A percentile compares a stretch with the other conserved stretches of the same genome.
phyloP scores from a whole-genome alignment of 345 rosid species.

The Lumnitzera littorea region DNA sequence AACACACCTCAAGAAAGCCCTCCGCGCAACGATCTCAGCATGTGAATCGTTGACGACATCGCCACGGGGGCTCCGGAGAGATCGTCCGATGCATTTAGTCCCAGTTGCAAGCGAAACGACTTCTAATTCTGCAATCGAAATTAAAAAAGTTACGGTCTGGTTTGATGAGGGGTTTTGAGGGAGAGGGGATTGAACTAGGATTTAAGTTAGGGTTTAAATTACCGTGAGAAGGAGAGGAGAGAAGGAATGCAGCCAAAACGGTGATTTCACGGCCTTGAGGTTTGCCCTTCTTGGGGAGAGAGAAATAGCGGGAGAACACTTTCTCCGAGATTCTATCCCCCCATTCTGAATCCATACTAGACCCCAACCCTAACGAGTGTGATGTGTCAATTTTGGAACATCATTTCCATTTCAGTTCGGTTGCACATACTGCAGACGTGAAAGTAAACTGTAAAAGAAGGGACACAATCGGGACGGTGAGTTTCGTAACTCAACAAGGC shows the following conservation, averaged over 20 bases:
- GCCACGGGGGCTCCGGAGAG: constrained; percentile 57
- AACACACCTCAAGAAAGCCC: constrained; percentile 64
- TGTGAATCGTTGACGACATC: constrained; percentile 87
- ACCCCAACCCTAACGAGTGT: too few species aligned
- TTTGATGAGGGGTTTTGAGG: background rate
- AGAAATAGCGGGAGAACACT: constrained; percentile 37
- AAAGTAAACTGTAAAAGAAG: too few species aligned
- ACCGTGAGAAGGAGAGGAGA: constrained; percentile 79
- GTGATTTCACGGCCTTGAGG: constrained; percentile 92
- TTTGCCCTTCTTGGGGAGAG: constrained; percentile 85
- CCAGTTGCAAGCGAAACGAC: constrained; percentile 84
- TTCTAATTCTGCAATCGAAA: constrained; percentile 36
- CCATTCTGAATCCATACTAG: constrained; percentile 17
- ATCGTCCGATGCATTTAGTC: constrained; percentile 67
- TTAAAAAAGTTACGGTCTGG: background rate
- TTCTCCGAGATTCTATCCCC: constrained; percentile 50
- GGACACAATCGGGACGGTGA: too few species aligned
- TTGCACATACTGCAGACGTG: too few species aligned
- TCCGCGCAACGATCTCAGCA: constrained; percentile 77
- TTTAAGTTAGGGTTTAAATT: background rate
- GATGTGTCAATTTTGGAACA: too few species aligned
- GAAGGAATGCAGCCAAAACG: constrained; percentile 68
- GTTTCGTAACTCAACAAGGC: too few species aligned
- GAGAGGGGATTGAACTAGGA: background rate
- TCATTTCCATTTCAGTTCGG: too few species aligned